Base-by-base conservation (phyloP, 306 rosid genomes). In the Ziziphus jujuba region DNA sequence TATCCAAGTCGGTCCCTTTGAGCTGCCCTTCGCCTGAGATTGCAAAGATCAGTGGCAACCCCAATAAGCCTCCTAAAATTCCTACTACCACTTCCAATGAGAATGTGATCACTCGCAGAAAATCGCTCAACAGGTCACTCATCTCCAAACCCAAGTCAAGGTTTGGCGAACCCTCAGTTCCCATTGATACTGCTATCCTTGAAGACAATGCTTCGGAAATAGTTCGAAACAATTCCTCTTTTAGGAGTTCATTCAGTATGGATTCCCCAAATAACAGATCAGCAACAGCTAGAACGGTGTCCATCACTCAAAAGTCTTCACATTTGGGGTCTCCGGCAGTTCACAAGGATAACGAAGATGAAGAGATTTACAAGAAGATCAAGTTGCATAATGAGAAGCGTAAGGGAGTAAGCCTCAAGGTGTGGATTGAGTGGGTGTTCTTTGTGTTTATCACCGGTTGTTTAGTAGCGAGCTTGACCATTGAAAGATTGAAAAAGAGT, bases 111-210 rank as follows among this genome's bases (percentile, higher is more conserved):
- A 64, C 71, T 40, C 57, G 74, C 21, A 79, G 79, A 69, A 83
- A 49, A 67, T 77, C 95, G 23, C 76, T 87, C 3, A 21, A 65
- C 59, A 83, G 97, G 84, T 90, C 91, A 51, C 75, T 77, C 58
- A 77, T 50, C 71, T 82, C 90, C 14, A 87, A 79, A 67, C 87
- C 98, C 61, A 93, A 90, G 80, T 88, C 98, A 63, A 83, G 98
- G 50, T 90, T 90, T 74, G 90, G 84, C 54, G 98, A 93, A 77
- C 87, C 79, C 17, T 68, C 90, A 22, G 79, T 33, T 51, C 61
- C 54, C 12, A 28, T 75, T 51, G 89, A 86, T 72, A 65, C 76
- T 24, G 44, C 75, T 6, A 14, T 69, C 57, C 63, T 74, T 49
- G 95, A 89, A 36, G 97, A 87, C 69, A 79, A 59, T 71, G 43